A percentile compares a stretch with the other conserved stretches of the same genome.
These are phyloP conservation scores for Oehlia diaphana DNA, from an alignment of 192 early-diverging fungal genomes.

Conservation along the genomic window DNA sequence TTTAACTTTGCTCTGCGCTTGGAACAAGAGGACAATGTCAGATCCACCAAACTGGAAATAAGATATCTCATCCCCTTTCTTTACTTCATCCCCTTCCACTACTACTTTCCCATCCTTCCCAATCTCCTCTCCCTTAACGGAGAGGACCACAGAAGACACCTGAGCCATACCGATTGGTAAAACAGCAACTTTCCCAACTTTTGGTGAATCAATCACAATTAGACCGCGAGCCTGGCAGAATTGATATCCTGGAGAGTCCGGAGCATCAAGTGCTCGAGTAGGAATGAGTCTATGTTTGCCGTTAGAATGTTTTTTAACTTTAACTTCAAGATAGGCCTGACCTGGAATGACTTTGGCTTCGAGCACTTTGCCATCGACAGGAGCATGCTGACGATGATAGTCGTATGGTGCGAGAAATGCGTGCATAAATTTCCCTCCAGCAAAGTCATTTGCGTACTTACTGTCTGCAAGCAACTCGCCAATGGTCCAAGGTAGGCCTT, in stretches of 20 bases:
- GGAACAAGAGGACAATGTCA: conserved; percentile 67
- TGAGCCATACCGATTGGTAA: conserved; percentile 25
- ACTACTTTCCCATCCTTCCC: too few relatives aligned
- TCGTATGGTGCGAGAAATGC: conserved; percentile 13
- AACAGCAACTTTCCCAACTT: conserved; percentile 14
- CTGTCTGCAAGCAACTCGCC: conserved; percentile 18
- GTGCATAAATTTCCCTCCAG: conserved; percentile 13
- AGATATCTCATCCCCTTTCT: conserved; percentile 72
- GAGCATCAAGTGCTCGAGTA: background rate
- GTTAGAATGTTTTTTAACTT: background rate
- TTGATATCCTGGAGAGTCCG: conserved; percentile 8
- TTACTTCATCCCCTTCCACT: conserved; percentile 23
- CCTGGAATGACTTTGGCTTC: conserved; percentile 23
- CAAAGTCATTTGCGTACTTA: conserved; percentile 11
- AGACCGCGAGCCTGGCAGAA: conserved; percentile 17
- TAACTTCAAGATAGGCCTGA: conserved; percentile 2
- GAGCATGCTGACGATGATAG: conserved; percentile 19
- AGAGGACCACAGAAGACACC: background rate
- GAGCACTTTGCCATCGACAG: conserved; percentile 17
- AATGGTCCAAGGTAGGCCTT: conserved; percentile 10
- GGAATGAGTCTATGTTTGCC: background rate
- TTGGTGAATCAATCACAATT: conserved; percentile 15
- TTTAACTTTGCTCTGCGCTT: conserved; percentile 38
- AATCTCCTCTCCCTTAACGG: too few relatives aligned
- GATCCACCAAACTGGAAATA: conserved; percentile 80